Percentiles rank a stretch among this genome's conserved stretches.
phyloP scores from a whole-genome alignment of 495 filamentous ascomycete genomes.

The Penicillium simplicissimum region DNA sequence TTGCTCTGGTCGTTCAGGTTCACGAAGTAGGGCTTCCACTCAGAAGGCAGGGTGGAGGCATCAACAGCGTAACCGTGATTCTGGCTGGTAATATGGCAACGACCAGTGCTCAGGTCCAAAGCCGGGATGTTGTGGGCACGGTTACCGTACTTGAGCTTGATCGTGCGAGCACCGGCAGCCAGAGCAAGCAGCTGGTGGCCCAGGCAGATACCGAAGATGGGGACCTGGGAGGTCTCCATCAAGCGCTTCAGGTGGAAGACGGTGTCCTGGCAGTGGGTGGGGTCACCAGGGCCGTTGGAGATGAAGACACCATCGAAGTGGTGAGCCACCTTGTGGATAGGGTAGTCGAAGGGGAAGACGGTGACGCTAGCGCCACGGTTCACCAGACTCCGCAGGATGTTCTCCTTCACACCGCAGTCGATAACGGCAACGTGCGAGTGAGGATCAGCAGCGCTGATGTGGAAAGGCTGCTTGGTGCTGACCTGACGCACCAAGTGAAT shows the following conservation, averaged over 20 bases:
- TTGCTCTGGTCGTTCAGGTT: slow-evolving; percentile 96
- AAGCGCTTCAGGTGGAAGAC: slow-evolving; percentile 85
- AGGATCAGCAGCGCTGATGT: slow-evolving; percentile 75
- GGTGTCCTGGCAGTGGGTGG: slow-evolving; percentile 90
- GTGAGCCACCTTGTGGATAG: slow-evolving; percentile 95
- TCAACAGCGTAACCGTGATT: slow-evolving; percentile 99
- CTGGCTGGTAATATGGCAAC: slow-evolving; percentile 97
- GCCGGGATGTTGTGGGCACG: slow-evolving; percentile 97
- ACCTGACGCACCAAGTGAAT: slow-evolving; percentile 95
- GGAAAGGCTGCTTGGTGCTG: slow-evolving; percentile 97
- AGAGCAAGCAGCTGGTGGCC: slow-evolving; percentile 81
- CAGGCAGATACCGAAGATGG: slow-evolving; percentile 96
- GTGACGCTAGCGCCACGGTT: slow-evolving; percentile 84
- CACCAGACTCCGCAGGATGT: slow-evolving; percentile 93
- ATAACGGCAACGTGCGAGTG: slow-evolving; percentile 90
- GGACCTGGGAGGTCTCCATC: slow-evolving; percentile 86
- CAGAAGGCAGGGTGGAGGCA: slow-evolving; percentile 71
- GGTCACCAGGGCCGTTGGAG: slow-evolving; percentile 96
- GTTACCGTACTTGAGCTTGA: slow-evolving; percentile 98
- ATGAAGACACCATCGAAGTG: slow-evolving; percentile 98
- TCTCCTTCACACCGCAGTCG: slow-evolving; percentile 99
- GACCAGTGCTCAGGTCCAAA: slow-evolving; percentile 88
- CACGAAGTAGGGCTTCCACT: slow-evolving; percentile 97
- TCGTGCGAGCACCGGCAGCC: slow-evolving; percentile 78
- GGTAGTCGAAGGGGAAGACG: slow-evolving; percentile 92